phyloP scores from a whole-genome alignment of 768 basidiomycete species.

The Tulasnella sp. region DNA sequence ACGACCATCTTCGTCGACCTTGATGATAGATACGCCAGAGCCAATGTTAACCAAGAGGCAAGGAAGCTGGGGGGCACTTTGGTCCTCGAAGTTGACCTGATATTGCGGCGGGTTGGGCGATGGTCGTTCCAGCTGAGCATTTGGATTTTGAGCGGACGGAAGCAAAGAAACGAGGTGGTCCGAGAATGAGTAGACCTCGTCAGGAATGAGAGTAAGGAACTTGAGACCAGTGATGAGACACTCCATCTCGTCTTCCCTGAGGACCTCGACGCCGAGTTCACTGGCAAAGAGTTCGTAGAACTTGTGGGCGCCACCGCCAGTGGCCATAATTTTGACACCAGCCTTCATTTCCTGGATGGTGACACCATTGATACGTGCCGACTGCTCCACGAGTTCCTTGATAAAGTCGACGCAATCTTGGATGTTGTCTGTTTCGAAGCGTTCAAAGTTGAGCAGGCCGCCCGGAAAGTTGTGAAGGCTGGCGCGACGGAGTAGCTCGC shows the following conservation, averaged over 20 bases:
- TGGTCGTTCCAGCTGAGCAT: conserved; percentile 55
- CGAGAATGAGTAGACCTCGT: conserved; percentile 97
- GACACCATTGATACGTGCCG: conserved; percentile 75
- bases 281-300: conserved; percentile 74
- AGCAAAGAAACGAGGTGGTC: conserved; percentile 79
- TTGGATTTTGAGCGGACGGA: conserved; percentile 21
- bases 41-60: conserved; percentile 98
- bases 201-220: conserved; percentile 90
- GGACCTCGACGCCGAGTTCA: conserved; percentile 71
- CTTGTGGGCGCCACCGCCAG: conserved; percentile 92
- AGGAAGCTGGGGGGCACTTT: conserved; percentile 79
- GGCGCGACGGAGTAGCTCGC: conserved; percentile 54
- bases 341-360: conserved; percentile 81
- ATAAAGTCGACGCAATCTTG: conserved; percentile 77
- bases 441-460: conserved; percentile 92
- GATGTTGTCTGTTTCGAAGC: conserved; percentile 89
- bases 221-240: conserved; percentile 92
- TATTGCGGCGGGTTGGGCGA: conserved; percentile 83
- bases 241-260: conserved; percentile 96
- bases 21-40: conserved; percentile 94
- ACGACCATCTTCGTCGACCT: conserved; percentile 86
- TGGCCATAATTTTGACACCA: conserved; percentile 94
- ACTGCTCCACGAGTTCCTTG: conserved; percentile 70
- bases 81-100: conserved; percentile 73
- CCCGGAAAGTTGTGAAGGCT: conserved; percentile 80